phyloP scores from a whole-genome alignment of 495 filamentous ascomycete genomes.

The Hypomontagnella submonticulosa region DNA sequence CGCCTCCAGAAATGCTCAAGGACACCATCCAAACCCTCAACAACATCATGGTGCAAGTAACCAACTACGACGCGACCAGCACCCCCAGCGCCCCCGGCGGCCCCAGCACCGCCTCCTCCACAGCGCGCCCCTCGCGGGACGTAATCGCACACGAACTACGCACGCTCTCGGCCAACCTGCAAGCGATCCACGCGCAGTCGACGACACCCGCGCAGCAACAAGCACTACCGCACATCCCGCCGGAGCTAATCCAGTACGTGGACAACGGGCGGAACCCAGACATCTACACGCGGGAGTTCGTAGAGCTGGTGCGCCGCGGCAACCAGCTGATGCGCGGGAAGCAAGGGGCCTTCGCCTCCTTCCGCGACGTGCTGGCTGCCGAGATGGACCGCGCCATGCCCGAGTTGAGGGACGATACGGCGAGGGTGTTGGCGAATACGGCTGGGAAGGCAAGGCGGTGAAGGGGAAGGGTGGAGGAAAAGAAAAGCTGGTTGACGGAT shows the following conservation, averaged over 20 bases:
- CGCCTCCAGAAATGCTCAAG: constrained; percentile 66
- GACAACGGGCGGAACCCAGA: constrained; percentile 94
- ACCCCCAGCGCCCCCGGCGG: constrained; percentile 33
- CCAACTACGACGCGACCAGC: constrained; percentile 72
- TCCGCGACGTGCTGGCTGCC: constrained; percentile 82
- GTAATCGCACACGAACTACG: constrained; percentile 57
- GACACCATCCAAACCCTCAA: constrained; percentile 87
- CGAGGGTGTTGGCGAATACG: constrained; percentile 65
- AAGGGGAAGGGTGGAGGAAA: neutral
- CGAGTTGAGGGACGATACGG: constrained; percentile 77
- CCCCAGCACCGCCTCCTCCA: constrained; percentile 52
- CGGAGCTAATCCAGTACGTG: constrained; percentile 94
- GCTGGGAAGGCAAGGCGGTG: constrained; percentile 30
- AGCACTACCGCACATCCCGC: constrained; percentile 67
- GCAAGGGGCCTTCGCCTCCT: constrained; percentile 78
- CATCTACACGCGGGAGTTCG: constrained; percentile 97
- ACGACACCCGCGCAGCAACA: constrained; percentile 57
- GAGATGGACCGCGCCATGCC: constrained; percentile 84
- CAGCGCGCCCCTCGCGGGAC: constrained; percentile 55
- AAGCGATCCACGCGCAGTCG: constrained; percentile 58
- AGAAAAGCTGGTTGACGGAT: neutral
- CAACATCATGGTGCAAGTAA: constrained; percentile 77
- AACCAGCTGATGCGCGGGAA: constrained; percentile 91
- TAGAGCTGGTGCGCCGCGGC: constrained; percentile 83
- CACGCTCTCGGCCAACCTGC: constrained; percentile 48